A percentile compares a stretch with the other conserved stretches of the same genome.
phyloP scores from a whole-genome alignment of 2,329 filamentous ascomycete species.

The Aureobasidium melanogenum region DNA sequence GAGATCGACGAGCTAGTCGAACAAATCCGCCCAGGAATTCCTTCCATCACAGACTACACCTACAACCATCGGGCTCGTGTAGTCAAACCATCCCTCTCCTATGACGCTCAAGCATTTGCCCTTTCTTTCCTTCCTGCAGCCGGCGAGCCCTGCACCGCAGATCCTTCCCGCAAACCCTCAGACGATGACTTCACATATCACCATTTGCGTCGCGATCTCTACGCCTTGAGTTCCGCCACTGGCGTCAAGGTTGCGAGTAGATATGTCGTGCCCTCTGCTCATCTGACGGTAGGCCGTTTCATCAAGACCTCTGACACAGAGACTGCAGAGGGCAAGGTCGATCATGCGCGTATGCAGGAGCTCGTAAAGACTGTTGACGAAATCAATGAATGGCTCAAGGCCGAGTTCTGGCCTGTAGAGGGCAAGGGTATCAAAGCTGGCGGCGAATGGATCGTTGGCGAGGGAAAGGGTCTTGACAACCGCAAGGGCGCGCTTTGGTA shows the following conservation, averaged over 20 bases:
- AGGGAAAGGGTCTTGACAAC: slow-evolving; percentile 71
- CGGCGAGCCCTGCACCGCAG: slow-evolving; percentile 17
- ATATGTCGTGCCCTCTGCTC: slow-evolving; percentile 82
- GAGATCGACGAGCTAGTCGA: slow-evolving; percentile 59
- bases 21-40: slow-evolving; percentile 46
- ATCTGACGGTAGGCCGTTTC: slow-evolving; percentile 81
- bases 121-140: slow-evolving; percentile 74
- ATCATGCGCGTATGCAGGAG: slow-evolving; percentile 48
- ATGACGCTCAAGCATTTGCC: slow-evolving; percentile 76
- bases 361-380: slow-evolving; percentile 65
- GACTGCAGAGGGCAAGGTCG: slow-evolving; percentile 31
- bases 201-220: slow-evolving; percentile 75
- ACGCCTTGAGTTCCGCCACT: slow-evolving; percentile 48
- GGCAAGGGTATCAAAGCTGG: slow-evolving; percentile 34
- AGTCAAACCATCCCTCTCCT: slow-evolving; percentile 74
- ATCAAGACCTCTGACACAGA: slow-evolving; percentile 54
- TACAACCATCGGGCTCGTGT: slow-evolving; percentile 61
- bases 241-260: slow-evolving; percentile 66
- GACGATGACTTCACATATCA: slow-evolving; percentile 77
- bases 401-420: slow-evolving; percentile 57
- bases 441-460: slow-evolving; percentile 79
- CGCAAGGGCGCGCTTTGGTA: slow-evolving; percentile 78
- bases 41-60: slow-evolving; percentile 57
- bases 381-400: slow-evolving; percentile 66
- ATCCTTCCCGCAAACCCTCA: slow-evolving; percentile 26